phyloP scores from a whole-genome alignment of 305 asterid species.

The Caryopteris hybrid region DNA sequence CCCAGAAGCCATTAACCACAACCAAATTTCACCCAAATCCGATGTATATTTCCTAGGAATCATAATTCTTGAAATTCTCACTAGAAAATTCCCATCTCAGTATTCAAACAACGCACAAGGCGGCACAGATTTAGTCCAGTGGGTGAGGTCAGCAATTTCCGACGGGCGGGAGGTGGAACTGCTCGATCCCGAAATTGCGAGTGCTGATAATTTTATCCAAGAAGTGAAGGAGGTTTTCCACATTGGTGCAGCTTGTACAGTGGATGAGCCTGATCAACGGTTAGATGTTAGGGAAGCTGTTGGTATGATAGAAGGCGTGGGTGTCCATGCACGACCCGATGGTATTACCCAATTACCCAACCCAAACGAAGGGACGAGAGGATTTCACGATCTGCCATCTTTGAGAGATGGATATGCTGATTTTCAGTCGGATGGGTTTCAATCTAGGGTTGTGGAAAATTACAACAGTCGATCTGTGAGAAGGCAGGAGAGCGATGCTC shows the following conservation, averaged over 20 bases:
- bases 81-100: conserved; percentile 62
- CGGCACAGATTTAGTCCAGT: conserved; percentile 54
- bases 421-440: background rate
- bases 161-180: conserved; percentile 51
- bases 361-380: conserved; percentile 8
- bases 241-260: conserved; percentile 56
- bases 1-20: conserved; percentile 42
- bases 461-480: background rate
- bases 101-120: conserved; percentile 38
- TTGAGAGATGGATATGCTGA: background rate
- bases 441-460: background rate
- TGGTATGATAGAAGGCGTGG: conserved; percentile 42
- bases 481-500: conserved; percentile 12
- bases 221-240: conserved; percentile 43
- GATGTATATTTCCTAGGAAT: conserved; percentile 67
- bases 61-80: conserved; percentile 64
- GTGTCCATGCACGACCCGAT: background rate
- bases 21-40: conserved; percentile 46
- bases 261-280: conserved; percentile 40
- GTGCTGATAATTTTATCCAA: background rate
- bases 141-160: conserved; percentile 50
- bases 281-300: conserved; percentile 45
- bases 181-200: conserved; percentile 45
- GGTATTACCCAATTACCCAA: background rate
- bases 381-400: background rate